phyloP scores from a whole-genome alignment of 2,329 filamentous ascomycete genomes.

The Nothopassalora personata region DNA sequence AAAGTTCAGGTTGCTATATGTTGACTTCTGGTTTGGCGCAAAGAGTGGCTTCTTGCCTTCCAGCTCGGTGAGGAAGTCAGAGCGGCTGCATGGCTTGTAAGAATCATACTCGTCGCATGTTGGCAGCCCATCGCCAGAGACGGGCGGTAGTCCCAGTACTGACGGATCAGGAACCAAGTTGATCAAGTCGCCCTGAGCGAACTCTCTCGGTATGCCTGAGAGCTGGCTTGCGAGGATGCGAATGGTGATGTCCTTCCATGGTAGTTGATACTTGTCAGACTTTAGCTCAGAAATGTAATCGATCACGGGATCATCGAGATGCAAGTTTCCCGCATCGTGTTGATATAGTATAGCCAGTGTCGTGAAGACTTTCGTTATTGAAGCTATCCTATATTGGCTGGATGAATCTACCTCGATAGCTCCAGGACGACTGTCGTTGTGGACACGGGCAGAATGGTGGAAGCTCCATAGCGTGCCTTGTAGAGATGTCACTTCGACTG shows the following conservation, averaged over 20 bases:
- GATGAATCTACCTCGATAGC: constrained; percentile 34
- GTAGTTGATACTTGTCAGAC: constrained; percentile 36
- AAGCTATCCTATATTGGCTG: constrained; percentile 38
- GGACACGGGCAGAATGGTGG: constrained; percentile 35
- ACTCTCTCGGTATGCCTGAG: constrained; percentile 39
- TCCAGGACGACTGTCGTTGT: constrained; percentile 35
- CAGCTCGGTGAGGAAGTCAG: constrained; percentile 33
- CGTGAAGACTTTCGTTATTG: constrained; percentile 44
- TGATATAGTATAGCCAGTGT: constrained; percentile 50
- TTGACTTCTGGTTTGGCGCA: constrained; percentile 39
- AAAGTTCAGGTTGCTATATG: constrained; percentile 41
- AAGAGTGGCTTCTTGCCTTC: constrained; percentile 34
- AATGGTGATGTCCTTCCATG: constrained; percentile 41
- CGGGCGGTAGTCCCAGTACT: constrained; percentile 34
- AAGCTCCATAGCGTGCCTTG: constrained; percentile 36
- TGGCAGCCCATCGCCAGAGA: constrained; percentile 28
- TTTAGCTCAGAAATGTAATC: constrained; percentile 45
- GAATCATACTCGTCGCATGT: constrained; percentile 33
- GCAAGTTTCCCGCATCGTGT: constrained; percentile 48
- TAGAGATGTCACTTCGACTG: constrained; percentile 37
- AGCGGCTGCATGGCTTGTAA: constrained; percentile 29
- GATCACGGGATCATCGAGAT: constrained; percentile 43
- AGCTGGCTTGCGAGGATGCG: constrained; percentile 40
- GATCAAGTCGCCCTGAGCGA: constrained; percentile 22
- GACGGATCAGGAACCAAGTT: constrained; percentile 16